Evolutionary conservation across 208 protist genomes (phyloP), one percentile per base, ranked within the genome.

Genomic region (Wallacemonas sp.): DNA sequence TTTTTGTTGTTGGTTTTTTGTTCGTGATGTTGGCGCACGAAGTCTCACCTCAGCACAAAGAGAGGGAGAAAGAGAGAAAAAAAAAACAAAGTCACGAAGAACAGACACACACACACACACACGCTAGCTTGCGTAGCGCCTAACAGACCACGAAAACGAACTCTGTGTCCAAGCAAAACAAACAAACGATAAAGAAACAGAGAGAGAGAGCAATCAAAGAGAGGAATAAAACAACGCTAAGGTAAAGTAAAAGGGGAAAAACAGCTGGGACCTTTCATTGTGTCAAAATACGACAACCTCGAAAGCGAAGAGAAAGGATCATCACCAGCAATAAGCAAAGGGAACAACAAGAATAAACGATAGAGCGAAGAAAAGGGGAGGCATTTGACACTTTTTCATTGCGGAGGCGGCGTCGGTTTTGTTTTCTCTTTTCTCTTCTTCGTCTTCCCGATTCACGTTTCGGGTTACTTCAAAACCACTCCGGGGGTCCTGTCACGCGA

Each of bases 291-390:
- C n/a, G n/a, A n/a, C n/a, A n/a, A n/a, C n/a, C 36, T 17, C 36
- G 36, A 41, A 41, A 14, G 36, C 9, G 36, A 41, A 41, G 14
- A 41, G 14, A 41, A 41, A 41, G 36, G 9, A 41, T n/a, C n/a
- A n/a, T n/a, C n/a, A n/a, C n/a, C n/a, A 41, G 36, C 36, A 41
- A 41, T 6, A 41, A 14, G n/a, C n/a, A n/a, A n/a, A n/a, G 34
- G 38, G 26, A 30, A 60, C 36, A 68, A 54, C n/a, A 58, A 58
- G 0, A 46, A 49, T 29, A 57, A 61, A 56, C 61, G 56, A 65
- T 47, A 41, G 36, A 32, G 49, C 38, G 52, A 48, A 36, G 41
- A 33, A 12, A 48, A 58, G 32, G n/a, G 23, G 23, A 41, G 41
- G 36, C 6, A 41, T 17, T 41, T 14, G 14, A 14, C 36, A 41